Evolutionary conservation across 768 basidiomycete species (phyloP).

Genomic region (Phanerodontia chrysosporium): DNA sequence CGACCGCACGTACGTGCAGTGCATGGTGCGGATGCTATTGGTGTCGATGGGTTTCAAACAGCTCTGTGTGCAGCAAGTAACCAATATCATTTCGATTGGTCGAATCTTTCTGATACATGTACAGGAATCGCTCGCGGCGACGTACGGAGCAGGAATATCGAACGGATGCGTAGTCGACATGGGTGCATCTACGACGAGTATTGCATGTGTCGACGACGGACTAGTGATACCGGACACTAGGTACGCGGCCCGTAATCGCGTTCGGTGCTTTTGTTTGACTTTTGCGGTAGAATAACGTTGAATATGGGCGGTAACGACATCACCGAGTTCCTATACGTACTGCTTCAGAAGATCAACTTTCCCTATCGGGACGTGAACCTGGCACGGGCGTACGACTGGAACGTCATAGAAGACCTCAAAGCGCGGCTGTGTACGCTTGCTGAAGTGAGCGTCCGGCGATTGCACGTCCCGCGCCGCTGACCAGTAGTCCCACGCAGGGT

Average conservation of each 20-base stretch:
- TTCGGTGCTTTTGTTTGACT: not conserved
- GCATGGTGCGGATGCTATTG: constrained; percentile 69
- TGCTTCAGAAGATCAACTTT: constrained; percentile 77
- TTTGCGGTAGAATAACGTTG: constrained; percentile 57
- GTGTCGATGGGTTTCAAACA: constrained; percentile 88
- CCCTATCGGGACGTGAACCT: constrained; percentile 86
- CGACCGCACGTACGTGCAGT: constrained; percentile 78
- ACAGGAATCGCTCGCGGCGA: constrained; percentile 89
- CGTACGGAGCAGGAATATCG: constrained; percentile 92
- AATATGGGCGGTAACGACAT: constrained; percentile 94
- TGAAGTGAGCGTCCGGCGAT: constrained; percentile 54
- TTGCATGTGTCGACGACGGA: constrained; percentile 95
- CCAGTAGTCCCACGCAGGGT: constrained; percentile 40
- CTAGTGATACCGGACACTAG: constrained; percentile 75
- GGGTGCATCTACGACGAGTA: constrained; percentile 76
- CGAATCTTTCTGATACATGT: constrained; percentile 1
- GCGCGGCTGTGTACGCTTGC: constrained; percentile 76
- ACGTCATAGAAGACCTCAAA: constrained; percentile 89
- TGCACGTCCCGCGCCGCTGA: not conserved
- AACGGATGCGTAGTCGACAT: constrained; percentile 96
- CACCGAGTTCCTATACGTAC: constrained; percentile 79
- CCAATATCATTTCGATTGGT: constrained; percentile 10
- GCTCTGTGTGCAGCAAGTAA: constrained; percentile 85
- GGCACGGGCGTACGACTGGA: constrained; percentile 78
- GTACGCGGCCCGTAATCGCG: not conserved